A percentile compares a stretch with the other conserved stretches of the same genome.
Conservation (phyloP, 2,329 filamentous ascomycete genomes). For the Juglanconis juglandina region DNA sequence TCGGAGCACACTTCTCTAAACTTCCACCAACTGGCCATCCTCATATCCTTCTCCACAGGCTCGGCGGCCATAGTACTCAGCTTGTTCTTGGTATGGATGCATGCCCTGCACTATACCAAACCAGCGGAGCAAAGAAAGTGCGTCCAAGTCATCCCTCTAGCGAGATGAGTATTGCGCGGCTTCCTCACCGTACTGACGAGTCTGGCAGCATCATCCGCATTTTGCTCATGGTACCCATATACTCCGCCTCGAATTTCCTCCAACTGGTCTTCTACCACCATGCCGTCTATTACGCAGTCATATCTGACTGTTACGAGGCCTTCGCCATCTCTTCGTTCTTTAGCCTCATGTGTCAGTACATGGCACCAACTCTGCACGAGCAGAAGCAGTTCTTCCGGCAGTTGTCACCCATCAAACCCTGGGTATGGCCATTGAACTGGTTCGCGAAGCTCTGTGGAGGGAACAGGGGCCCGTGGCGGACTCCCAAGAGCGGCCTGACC, state of each 20-base stretch:
- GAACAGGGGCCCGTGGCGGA: slow-evolving; percentile 65
- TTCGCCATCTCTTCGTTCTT: slow-evolving; percentile 88
- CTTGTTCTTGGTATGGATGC: slow-evolving; percentile 55
- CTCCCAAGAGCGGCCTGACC: slow-evolving; percentile 75
- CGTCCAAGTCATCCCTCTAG: slow-evolving; percentile 19
- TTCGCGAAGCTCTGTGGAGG: slow-evolving; percentile 69
- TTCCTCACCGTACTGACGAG: slow-evolving; percentile 5
- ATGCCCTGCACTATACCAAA: slow-evolving; percentile 59
- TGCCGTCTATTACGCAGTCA: slow-evolving; percentile 75
- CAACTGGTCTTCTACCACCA: slow-evolving; percentile 72
- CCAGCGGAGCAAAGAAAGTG: slow-evolving; percentile 58
- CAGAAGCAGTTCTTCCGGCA: slow-evolving; percentile 80
- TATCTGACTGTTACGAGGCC: slow-evolving; percentile 84
- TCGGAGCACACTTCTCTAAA: slow-evolving; percentile 40
- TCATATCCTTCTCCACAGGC: slow-evolving; percentile 47
- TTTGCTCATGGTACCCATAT: slow-evolving; percentile 82
- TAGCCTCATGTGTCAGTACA: slow-evolving; percentile 75
- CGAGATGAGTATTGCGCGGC: not conserved
- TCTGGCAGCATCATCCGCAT: slow-evolving; percentile 75
- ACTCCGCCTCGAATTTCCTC: slow-evolving; percentile 70
- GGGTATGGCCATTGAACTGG: slow-evolving; percentile 73
- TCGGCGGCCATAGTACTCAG: slow-evolving; percentile 51
- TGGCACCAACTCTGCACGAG: slow-evolving; percentile 70
- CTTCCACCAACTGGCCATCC: slow-evolving; percentile 53
- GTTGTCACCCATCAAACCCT: slow-evolving; percentile 62